Conservation (phyloP, 2,329 filamentous ascomycete species). For the Arthrobotrys sinensis region DNA sequence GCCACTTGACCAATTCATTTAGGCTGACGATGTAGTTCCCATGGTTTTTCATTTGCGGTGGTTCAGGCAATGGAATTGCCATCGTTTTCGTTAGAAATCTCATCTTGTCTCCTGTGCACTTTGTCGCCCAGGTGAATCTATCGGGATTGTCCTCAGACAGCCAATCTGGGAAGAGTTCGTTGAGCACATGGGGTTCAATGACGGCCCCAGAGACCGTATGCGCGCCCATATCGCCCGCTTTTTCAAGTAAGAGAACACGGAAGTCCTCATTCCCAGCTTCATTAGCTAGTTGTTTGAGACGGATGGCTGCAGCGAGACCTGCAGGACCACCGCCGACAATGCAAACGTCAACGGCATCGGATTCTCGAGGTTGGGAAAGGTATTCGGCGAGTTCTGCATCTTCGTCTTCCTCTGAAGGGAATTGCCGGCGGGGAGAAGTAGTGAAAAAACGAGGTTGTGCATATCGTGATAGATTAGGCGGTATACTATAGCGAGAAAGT, state of each 20-base stretch:
- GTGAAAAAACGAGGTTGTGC: conserved; percentile 41
- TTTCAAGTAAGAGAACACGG: conserved; percentile 90
- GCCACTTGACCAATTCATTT: conserved; percentile 95
- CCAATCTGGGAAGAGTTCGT: conserved; percentile 95
- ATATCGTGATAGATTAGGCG: not conserved
- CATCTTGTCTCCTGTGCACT: conserved; percentile 88
- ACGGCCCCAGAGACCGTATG: conserved; percentile 98
- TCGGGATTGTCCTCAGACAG: conserved; percentile 87
- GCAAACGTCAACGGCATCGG: conserved; percentile 94
- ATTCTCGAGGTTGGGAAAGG: conserved; percentile 77
- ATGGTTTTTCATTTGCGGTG: conserved; percentile 97
- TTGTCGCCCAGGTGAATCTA: conserved; percentile 88
- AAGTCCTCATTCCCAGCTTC: conserved; percentile 97
- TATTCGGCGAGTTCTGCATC: conserved; percentile 37
- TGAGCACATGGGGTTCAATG: conserved; percentile 87
- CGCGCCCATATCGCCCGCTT: conserved; percentile 93
- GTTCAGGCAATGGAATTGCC: conserved; percentile 84
- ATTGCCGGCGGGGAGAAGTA: conserved; percentile 43
- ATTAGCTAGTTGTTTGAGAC: conserved; percentile 94
- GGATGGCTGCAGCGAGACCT: conserved; percentile 91
- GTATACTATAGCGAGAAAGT: conserved; percentile 4
- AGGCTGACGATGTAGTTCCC: conserved; percentile 98
- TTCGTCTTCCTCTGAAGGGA: conserved; percentile 33
- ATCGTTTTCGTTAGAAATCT: conserved; percentile 88
- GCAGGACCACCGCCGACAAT: conserved; percentile 97